These are phyloP conservation scores for Starmera caribaea DNA, from an alignment of 805 yeast species.

Conservation along the genomic window DNA sequence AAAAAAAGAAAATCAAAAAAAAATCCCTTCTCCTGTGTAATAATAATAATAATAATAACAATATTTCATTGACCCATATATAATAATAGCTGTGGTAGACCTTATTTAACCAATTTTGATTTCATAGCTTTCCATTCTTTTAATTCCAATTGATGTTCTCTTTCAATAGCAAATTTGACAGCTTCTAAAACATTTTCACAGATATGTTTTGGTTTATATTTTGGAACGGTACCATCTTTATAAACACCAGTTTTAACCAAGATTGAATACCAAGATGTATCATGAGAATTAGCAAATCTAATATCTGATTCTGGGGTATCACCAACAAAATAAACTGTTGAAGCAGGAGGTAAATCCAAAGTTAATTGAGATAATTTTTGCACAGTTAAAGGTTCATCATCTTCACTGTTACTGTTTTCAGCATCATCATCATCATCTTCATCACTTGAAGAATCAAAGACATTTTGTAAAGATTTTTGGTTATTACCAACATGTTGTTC, in stretches of 20 bases:
- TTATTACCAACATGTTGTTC: slow-evolving; percentile 59
- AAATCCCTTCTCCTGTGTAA: no score
- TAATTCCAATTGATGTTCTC: slow-evolving; percentile 67
- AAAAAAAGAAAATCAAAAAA: no score
- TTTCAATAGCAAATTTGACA: slow-evolving; percentile 72
- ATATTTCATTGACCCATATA: no score
- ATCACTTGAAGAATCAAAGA: slow-evolving; percentile 6
- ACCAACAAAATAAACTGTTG: slow-evolving; percentile 82
- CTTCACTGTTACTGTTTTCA: slow-evolving; percentile 21
- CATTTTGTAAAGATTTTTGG: slow-evolving; percentile 4
- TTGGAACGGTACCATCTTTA: slow-evolving; percentile 70
- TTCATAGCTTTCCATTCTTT: slow-evolving; percentile 50
- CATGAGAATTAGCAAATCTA: slow-evolving; percentile 80
- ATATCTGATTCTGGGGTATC: slow-evolving; percentile 88
- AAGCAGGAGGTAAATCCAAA: slow-evolving; percentile 67
- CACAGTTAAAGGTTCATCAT: slow-evolving; percentile 35
- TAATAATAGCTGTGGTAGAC: no score
- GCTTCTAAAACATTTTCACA: slow-evolving; percentile 74
- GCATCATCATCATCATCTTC: slow-evolving; percentile 20
- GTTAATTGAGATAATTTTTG: slow-evolving; percentile 34
- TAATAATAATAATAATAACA: no score
- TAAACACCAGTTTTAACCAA: slow-evolving; percentile 84
- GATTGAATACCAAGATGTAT: slow-evolving; percentile 76
- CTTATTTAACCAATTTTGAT: no score
- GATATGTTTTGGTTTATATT: slow-evolving; percentile 66